These are phyloP conservation scores for Panaeolus cyanescens DNA, from an alignment of 768 basidiomycete species.

Conservation along the genomic window DNA sequence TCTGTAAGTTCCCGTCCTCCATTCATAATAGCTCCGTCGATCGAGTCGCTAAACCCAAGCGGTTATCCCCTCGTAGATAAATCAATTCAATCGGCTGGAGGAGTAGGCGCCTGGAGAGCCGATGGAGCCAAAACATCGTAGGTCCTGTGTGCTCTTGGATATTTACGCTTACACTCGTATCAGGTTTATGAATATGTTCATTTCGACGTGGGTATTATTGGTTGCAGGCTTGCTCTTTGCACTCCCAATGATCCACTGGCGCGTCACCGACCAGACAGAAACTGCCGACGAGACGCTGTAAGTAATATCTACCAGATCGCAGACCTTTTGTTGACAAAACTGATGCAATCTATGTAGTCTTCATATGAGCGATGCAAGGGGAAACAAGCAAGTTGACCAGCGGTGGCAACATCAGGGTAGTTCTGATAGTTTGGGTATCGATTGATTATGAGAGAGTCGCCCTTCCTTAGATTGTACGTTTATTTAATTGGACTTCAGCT, in stretches of 20 bases:
- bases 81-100: conserved; percentile 77
- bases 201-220: conserved; percentile 75
- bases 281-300: conserved; percentile 55
- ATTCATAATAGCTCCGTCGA: too few species aligned
- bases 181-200: conserved; percentile 71
- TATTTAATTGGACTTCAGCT: too few species aligned
- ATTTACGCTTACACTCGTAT: neutral
- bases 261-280: conserved; percentile 63
- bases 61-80: too few species aligned
- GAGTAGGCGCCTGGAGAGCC: conserved; percentile 68
- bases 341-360: conserved; percentile 25
- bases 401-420: too few species aligned
- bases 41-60: neutral
- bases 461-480: too few species aligned
- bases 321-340: neutral
- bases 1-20: conserved; percentile 71
- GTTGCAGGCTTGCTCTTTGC: conserved; percentile 64
- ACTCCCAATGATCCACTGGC: conserved; percentile 74
- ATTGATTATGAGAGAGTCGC: too few species aligned
- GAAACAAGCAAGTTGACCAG: conserved; percentile 15
- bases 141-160: conserved; percentile 21
- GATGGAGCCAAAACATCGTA: conserved; percentile 65
- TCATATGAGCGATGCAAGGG: conserved; percentile 44
- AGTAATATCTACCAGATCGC: conserved; percentile 21
- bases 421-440: neutral